Percentiles rank a stretch among this genome's conserved stretches.
Conservation (phyloP, 1,284 basidiomycete species). For the Marasmius sp. region DNA sequence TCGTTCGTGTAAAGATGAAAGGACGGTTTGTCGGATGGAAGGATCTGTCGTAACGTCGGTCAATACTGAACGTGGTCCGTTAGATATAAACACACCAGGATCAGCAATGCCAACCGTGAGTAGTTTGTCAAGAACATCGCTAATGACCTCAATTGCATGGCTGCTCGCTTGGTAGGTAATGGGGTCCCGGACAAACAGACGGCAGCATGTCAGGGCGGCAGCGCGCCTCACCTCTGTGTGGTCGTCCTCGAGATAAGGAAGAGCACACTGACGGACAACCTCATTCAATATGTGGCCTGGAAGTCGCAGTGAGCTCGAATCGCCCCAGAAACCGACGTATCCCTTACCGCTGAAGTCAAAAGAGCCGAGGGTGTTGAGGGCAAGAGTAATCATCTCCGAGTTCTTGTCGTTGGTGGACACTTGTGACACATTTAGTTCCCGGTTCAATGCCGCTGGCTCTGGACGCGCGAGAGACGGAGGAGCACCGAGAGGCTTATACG, state of each 20-base stretch:
- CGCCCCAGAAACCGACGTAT: neutral
- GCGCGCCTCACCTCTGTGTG: conserved; percentile 86
- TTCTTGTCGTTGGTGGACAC: conserved; percentile 55
- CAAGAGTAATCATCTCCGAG: conserved; percentile 81
- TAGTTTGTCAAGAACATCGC: conserved; percentile 96
- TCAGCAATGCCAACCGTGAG: conserved; percentile 97
- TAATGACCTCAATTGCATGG: conserved; percentile 96
- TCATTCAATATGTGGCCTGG: conserved; percentile 92
- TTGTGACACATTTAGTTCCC: conserved; percentile 64
- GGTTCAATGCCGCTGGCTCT: conserved; percentile 50
- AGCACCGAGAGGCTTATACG: conserved; percentile 85
- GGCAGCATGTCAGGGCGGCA: conserved; percentile 92
- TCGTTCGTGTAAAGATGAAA: conserved; percentile 87
- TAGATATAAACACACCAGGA: conserved; percentile 59
- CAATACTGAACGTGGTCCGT: conserved; percentile 5
- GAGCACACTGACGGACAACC: conserved; percentile 90
- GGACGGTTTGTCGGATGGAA: conserved; percentile 84
- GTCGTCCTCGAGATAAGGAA: conserved; percentile 96
- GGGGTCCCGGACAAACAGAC: conserved; percentile 91
- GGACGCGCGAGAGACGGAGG: conserved; percentile 55
- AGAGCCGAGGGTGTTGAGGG: conserved; percentile 84
- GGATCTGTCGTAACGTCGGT: conserved; percentile 52
- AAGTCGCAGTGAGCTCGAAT: conserved; percentile 13
- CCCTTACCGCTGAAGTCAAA: conserved; percentile 91
- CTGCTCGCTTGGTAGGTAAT: conserved; percentile 96